A percentile compares a stretch with the other conserved stretches of the same genome.
phyloP scores from a whole-genome alignment of 192 early-diverging fungal genomes.

The Entomortierella parvispora region DNA sequence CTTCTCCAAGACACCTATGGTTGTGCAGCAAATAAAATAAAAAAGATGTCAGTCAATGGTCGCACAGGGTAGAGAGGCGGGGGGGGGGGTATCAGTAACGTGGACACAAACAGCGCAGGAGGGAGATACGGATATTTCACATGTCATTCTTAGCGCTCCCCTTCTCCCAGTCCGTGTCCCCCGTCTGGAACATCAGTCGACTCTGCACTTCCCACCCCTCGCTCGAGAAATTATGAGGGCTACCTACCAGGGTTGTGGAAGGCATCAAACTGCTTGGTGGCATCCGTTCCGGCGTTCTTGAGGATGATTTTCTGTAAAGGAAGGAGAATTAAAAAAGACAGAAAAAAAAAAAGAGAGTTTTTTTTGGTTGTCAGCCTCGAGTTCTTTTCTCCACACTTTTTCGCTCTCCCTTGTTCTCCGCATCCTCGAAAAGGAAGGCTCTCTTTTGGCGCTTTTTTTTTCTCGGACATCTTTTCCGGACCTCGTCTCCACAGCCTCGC shows the following conservation, averaged over 20 bases:
- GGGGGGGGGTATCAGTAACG: not conserved
- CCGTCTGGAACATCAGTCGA: too few relatives aligned
- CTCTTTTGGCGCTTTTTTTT: too few relatives aligned
- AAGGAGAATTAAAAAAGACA: not conserved
- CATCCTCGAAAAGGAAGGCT: not conserved
- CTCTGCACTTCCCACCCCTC: too few relatives aligned
- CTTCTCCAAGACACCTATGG: conserved; percentile 66
- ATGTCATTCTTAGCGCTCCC: too few relatives aligned
- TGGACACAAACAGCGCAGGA: not conserved
- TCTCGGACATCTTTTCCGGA: too few relatives aligned
- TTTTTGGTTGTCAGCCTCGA: not conserved
- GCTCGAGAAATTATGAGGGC: too few relatives aligned
- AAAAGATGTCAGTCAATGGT: too few relatives aligned
- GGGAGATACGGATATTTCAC: too few relatives aligned
- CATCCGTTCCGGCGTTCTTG: conserved; percentile 82
- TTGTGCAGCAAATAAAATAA: not conserved
- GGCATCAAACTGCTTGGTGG: conserved; percentile 86
- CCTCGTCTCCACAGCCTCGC: too few relatives aligned
- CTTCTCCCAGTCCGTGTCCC: too few relatives aligned
- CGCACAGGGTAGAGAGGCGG: not conserved
- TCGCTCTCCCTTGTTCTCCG: not conserved
- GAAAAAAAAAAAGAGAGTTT: not conserved
- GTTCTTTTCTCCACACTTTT: conserved; percentile 1
- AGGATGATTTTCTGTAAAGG: conserved; percentile 77
- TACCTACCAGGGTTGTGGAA: conserved; percentile 75